These are phyloP conservation scores for Clonostachys chloroleuca DNA, from an alignment of 2,329 filamentous ascomycete genomes.

Conservation along the genomic window DNA sequence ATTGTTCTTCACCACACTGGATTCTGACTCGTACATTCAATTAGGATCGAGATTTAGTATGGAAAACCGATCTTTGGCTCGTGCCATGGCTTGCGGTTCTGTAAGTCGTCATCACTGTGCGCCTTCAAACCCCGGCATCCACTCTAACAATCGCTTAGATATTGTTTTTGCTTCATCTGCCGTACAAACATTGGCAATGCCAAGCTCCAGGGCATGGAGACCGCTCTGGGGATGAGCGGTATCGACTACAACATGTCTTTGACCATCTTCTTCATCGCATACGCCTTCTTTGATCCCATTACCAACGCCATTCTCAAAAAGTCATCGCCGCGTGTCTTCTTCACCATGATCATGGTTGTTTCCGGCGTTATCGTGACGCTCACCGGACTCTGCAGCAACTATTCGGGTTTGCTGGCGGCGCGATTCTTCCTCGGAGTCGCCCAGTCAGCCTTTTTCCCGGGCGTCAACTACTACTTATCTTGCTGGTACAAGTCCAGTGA, in stretches of 20 bases:
- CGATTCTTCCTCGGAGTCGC: slow-evolving; percentile 68
- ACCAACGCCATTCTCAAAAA: slow-evolving; percentile 51
- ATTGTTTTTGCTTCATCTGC: slow-evolving; percentile 37
- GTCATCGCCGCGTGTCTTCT: slow-evolving; percentile 28
- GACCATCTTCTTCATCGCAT: slow-evolving; percentile 54
- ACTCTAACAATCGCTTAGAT: slow-evolving; percentile 10
- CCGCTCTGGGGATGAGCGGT: slow-evolving; percentile 49
- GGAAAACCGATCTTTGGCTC: slow-evolving; percentile 41
- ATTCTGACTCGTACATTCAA: too few relatives aligned
- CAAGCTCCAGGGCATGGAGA: slow-evolving; percentile 25
- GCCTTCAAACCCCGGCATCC: too few relatives aligned
- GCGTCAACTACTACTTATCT: slow-evolving; percentile 8
- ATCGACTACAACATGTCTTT: slow-evolving; percentile 64
- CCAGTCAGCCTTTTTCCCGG: slow-evolving; percentile 35
- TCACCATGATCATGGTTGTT: slow-evolving; percentile 48
- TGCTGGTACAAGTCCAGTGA: background rate
- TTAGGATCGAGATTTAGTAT: too few relatives aligned
- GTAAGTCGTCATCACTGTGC: slow-evolving; percentile 27
- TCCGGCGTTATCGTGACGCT: slow-evolving; percentile 38
- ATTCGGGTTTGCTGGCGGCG: slow-evolving; percentile 60
- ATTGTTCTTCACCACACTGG: too few relatives aligned
- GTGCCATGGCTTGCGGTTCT: slow-evolving; percentile 62
- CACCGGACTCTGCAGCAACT: slow-evolving; percentile 29
- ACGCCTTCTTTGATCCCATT: slow-evolving; percentile 50
- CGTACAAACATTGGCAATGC: slow-evolving; percentile 42